Conservation (phyloP, 495 filamentous ascomycete genomes). For the Chaetomium tenue region DNA sequence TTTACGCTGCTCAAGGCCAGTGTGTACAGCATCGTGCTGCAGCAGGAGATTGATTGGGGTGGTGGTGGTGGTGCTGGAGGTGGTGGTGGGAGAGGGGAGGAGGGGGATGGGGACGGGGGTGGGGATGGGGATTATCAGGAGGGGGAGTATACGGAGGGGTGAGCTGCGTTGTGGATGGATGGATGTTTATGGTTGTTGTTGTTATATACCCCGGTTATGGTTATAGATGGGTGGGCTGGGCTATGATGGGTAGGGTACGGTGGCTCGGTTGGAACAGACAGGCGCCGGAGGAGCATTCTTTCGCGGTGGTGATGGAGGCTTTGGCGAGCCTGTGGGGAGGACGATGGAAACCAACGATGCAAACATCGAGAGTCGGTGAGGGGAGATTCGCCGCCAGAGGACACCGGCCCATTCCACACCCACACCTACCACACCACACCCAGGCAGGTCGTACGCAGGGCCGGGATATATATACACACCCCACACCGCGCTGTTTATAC, state of each 20-base stretch:
- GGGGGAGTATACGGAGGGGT: no score
- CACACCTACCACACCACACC: neutral
- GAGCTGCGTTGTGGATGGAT: neutral
- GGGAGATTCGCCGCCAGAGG: no score
- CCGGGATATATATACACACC: neutral
- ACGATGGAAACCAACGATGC: no score
- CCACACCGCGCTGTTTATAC: neutral
- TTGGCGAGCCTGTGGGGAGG: no score
- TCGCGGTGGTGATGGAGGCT: no score
- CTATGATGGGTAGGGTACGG: no score
- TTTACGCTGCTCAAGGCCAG: constrained; percentile 96
- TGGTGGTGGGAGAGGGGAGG: neutral
- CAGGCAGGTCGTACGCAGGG: neutral
- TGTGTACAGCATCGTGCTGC: constrained; percentile 95
- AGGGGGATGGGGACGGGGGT: no score
- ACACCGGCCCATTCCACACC: neutral
- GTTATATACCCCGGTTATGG: neutral
- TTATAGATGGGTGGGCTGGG: no score
- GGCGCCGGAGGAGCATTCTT: no score
- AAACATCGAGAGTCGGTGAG: no score
- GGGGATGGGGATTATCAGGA: no score
- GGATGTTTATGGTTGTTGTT: constrained; percentile 4
- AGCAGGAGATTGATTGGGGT: constrained; percentile 82
- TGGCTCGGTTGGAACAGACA: no score
- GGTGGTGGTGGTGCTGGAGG: constrained; percentile 11